These are phyloP conservation scores for Pseudogymnoascus sp. DNA, from an alignment of 2,329 filamentous ascomycete species.

Conservation along the genomic window DNA sequence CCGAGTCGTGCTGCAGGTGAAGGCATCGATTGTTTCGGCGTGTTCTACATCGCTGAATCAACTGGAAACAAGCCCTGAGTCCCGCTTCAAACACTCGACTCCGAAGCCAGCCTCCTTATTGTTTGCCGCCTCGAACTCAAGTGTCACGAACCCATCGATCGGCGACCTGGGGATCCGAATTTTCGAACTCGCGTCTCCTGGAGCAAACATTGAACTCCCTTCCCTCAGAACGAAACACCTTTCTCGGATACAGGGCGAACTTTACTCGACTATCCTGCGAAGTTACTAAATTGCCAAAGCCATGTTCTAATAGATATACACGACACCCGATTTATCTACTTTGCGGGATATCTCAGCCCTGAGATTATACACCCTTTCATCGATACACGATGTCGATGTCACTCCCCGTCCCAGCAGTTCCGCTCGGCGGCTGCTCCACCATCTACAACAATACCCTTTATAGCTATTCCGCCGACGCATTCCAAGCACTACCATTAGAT, in stretches of 20 bases:
- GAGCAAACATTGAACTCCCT: not conserved
- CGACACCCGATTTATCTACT: not conserved
- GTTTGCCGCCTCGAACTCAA: not conserved
- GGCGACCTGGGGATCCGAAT: not conserved
- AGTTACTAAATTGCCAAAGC: slow-evolving; percentile 1
- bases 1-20: slow-evolving; percentile 1
- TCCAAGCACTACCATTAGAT: slow-evolving; percentile 64
- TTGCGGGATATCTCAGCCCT: not conserved
- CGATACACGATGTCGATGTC: slow-evolving; percentile 18
- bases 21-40: not conserved
- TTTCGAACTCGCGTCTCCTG: not conserved
- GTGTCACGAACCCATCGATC: not conserved
- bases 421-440: slow-evolving; percentile 73
- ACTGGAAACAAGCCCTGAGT: not conserved
- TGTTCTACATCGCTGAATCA: slow-evolving; percentile 1
- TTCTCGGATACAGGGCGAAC: not conserved
- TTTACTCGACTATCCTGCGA: not conserved
- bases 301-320: slow-evolving; percentile 3
- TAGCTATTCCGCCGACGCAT: slow-evolving; percentile 66
- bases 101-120: not conserved
- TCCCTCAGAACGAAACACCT: not conserved
- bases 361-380: not conserved
- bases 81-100: not conserved
- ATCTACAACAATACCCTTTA: slow-evolving; percentile 78
- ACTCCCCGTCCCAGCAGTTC: slow-evolving; percentile 59